Evolutionary conservation across 2,329 filamentous ascomycete species (phyloP), one percentile per base, ranked within the genome.

Genomic region (Annulohypoxylon truncatum): DNA sequence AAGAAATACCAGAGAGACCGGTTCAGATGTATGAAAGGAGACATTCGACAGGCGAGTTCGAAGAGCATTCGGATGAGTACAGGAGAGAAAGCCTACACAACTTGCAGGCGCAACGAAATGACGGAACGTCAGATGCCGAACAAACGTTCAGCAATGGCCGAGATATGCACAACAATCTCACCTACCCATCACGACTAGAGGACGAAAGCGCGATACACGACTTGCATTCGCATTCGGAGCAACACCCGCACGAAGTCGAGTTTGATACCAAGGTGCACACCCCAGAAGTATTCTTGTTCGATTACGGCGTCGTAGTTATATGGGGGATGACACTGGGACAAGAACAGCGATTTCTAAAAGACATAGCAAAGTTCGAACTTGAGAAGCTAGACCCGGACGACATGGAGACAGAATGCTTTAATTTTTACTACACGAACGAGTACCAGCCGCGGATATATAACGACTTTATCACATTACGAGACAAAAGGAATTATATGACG

Each of bases 371-470:
- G 76, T 99, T 98, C 73, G 96, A 97, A 79, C 87, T 89, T 40
- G 95, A 97, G 77, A 97, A 97, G 78, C 85, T 98, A 51, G 89
- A 89, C 24, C 88, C 91, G 9, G 94, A 97, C 75, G 93, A 97
- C 72, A 90, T 97, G 28, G 95, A 99, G 81, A 93, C 76, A 20
- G 96, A 99, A 79, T 93, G 95, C 75, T 99, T 99, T 85, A 99
- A 99, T 79, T 99, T 98, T 79, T 99, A 99, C 83, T 98, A 99
- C 82, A 98, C 96, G 2, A 88, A 92, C 74, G 95, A 98, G 77
- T 99, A 99, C 78, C 96, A 99, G 80, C 93, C 96, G 20, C 91
- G 96, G 54, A 99, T 99, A 79, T 99, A 99, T 86, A 99, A 99
- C 80, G 96, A 99, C 80, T 99, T 99, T 75, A 99, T 99, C 79